These are phyloP conservation scores for Austroboletus sp. DNA, from an alignment of 1,284 basidiomycete species.

Conservation along the genomic window DNA sequence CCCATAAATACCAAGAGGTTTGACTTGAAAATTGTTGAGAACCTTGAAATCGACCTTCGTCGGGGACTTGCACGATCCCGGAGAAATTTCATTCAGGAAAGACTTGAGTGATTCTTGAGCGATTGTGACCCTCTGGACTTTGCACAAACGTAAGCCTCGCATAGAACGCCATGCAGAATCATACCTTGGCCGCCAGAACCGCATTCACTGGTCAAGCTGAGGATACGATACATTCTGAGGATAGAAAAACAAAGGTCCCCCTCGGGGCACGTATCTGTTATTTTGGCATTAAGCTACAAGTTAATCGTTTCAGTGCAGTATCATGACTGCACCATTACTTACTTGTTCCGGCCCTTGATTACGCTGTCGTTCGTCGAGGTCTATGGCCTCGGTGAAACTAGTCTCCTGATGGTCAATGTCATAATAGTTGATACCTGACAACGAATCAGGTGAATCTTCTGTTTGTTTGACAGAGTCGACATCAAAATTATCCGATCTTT, in stretches of 20 bases:
- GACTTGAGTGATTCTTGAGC: constrained; percentile 42
- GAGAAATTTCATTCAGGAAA: constrained; percentile 42
- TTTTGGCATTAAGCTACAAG: constrained; percentile 14
- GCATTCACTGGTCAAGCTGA: constrained; percentile 49
- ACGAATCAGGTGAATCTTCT: constrained; percentile 20
- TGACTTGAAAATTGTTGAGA: constrained; percentile 40
- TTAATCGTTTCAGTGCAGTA: background rate
- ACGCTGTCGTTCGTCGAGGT: constrained; percentile 9
- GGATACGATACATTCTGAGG: constrained; percentile 44
- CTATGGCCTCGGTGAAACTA: constrained; percentile 11
- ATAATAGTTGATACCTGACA: constrained; percentile 14
- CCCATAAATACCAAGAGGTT: constrained; percentile 52
- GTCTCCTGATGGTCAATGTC: constrained; percentile 17
- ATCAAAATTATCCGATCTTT: constrained; percentile 13
- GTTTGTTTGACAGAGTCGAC: constrained; percentile 6
- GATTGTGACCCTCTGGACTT: constrained; percentile 58
- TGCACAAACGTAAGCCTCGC: background rate
- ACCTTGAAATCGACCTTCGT: constrained; percentile 49
- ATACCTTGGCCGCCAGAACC: constrained; percentile 49
- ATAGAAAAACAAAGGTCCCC: constrained; percentile 31
- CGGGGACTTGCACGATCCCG: constrained; percentile 44
- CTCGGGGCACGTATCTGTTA: constrained; percentile 4
- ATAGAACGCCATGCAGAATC: background rate
- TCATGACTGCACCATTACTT: background rate
- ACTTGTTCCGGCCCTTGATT: constrained; percentile 19